Base-by-base conservation (phyloP, 768 basidiomycete genomes). In the Agrocybe praecox region DNA sequence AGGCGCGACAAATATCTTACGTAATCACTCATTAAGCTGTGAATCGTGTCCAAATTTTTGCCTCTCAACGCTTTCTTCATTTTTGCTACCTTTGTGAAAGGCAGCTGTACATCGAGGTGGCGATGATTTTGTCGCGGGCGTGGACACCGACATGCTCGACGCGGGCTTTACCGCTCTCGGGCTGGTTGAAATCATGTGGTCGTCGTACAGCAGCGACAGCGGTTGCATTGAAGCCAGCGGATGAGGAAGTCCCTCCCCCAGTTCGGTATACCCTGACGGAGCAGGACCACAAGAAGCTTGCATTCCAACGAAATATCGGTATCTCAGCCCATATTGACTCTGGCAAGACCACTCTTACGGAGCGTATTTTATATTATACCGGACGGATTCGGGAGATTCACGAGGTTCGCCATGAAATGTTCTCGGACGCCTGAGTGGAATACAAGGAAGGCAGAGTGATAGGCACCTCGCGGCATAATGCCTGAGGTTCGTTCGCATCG, bases 291-390 rank as follows among this genome's bases (percentile, higher is more conserved):
- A 66, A 74, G 56, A 80, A 90, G 11, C 80, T 98, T 42, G 74
- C 71, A 19, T 85, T 84, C 56, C 93, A 98, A 71, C 79, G 97
- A 61, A 99, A 99, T 71, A 96, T 99, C 58, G 97, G 97, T 62
- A 90, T 99, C 58, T 93, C 90, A 3, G 94, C 94, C 0, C 94
- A 96, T 67, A 96, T 96, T 62, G 94, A 97, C 72, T 95, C 95
- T 2, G 97, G 97, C 23, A 99, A 99, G 80, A 99, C 97, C 0
- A 99, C 97, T 2, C 74, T 98, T 63, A 98, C 97, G 24, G 97
- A 99, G 68, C 92, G 97, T 12, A 85, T 98, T 53, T 75, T 99
- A 49, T 99, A 86, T 71, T 99, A 99, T 72, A 98, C 97, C 24
- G 96, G 97, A 21, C 87, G 94, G 23, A 96, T 98, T 71, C 79